A percentile compares a stretch with the other conserved stretches of the same genome.
phyloP scores from a whole-genome alignment of 176 grass and related monocot genomes.

The Poa annua region DNA sequence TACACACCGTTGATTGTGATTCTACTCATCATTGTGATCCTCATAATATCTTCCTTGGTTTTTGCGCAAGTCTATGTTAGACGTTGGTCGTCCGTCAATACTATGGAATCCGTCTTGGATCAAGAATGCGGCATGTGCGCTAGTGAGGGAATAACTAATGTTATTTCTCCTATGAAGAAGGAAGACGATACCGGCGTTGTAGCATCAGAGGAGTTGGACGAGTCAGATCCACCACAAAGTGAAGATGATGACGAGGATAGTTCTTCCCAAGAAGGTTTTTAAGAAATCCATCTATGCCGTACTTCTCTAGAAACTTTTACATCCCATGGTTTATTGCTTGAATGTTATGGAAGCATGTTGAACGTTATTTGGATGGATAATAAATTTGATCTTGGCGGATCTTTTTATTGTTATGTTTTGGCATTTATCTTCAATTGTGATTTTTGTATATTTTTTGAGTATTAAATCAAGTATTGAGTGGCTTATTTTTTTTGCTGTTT shows the following conservation, averaged over 20 bases:
- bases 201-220: neutral
- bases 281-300: neutral
- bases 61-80: slow-evolving; percentile 40
- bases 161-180: neutral
- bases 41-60: slow-evolving; percentile 37
- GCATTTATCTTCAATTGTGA: neutral
- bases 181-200: neutral
- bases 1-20: slow-evolving; percentile 34
- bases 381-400: neutral
- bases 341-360: neutral
- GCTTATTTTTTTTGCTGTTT: neutral
- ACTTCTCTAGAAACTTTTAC: neutral
- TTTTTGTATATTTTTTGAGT: neutral
- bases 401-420: neutral
- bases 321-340: neutral
- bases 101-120: slow-evolving; percentile 1
- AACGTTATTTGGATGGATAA: neutral
- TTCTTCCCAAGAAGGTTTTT: neutral
- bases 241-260: slow-evolving; percentile 9
- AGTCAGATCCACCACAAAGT: neutral
- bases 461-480: neutral
- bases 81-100: neutral
- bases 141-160: neutral
- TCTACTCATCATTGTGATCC: slow-evolving; percentile 7
- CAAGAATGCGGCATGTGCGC: slow-evolving; percentile 12